A percentile compares a stretch with the other conserved stretches of the same genome.
These are phyloP conservation scores for Kwoniella shandongensis DNA, from an alignment of 768 basidiomycete species.

Conservation along the genomic window DNA sequence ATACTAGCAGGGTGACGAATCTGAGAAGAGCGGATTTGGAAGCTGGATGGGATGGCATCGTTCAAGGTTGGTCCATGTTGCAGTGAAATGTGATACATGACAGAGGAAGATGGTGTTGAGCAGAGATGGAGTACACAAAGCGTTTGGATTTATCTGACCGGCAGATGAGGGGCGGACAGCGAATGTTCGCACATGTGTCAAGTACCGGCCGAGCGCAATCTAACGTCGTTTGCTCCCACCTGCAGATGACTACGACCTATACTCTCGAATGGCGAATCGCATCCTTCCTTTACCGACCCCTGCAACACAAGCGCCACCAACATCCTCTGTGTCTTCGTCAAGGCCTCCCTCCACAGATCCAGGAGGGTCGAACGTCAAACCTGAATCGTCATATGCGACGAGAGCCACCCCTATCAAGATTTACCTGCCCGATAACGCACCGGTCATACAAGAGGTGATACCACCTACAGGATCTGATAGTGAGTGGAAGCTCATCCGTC, in stretches of 20 bases:
- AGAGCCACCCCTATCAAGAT: conserved; percentile 85
- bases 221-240: too few species aligned
- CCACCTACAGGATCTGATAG: conserved; percentile 77
- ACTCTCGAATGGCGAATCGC: conserved; percentile 90
- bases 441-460: conserved; percentile 84
- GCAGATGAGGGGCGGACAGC: neutral
- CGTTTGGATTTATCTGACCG: neutral
- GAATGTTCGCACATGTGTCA: too few species aligned
- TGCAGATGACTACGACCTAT: conserved; percentile 94
- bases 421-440: conserved; percentile 79
- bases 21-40: conserved; percentile 90
- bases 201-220: too few species aligned
- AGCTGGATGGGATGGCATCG: conserved; percentile 94
- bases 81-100: conserved; percentile 1
- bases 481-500: conserved; percentile 51
- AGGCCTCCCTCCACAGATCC: conserved; percentile 61
- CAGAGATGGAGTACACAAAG: too few species aligned
- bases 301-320: conserved; percentile 5
- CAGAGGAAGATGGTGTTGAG: neutral
- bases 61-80: conserved; percentile 68
- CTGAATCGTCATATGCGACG: conserved; percentile 82
- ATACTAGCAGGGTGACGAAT: conserved; percentile 87
- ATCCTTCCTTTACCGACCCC: conserved; percentile 70
- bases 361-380: conserved; percentile 56
- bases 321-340: conserved; percentile 46